phyloP scores from a whole-genome alignment of 148 eudicot species.

The Heliamphora exappendiculata region DNA sequence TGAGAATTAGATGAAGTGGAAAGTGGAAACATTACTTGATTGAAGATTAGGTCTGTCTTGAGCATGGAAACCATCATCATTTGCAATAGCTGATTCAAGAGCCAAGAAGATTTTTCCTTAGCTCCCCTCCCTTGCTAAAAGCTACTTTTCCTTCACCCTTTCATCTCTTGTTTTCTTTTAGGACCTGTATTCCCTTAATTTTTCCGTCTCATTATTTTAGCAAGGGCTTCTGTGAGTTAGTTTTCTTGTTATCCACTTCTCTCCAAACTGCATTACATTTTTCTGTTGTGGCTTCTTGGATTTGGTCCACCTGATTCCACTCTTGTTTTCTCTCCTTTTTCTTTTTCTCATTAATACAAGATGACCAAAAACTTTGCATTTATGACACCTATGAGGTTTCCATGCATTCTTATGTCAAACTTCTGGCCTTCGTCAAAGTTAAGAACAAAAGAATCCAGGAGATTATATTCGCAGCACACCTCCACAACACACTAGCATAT shows the following conservation, averaged over 20 bases:
- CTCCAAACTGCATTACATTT: not conserved
- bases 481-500: not conserved
- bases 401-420: constrained; percentile 6
- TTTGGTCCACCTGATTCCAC: constrained; percentile 5
- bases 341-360: not conserved
- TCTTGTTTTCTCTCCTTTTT: not conserved
- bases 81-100: not conserved
- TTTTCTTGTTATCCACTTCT: not conserved
- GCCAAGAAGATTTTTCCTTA: not conserved
- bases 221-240: not conserved
- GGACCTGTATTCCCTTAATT: not conserved
- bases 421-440: constrained; percentile 5
- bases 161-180: not conserved
- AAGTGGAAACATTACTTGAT: not conserved
- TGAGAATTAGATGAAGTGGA: not conserved
- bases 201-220: not conserved
- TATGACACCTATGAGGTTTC: not conserved
- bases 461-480: not conserved
- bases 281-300: not conserved
- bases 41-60: not conserved
- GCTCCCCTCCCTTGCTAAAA: not conserved
- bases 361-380: not conserved
- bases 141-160: constrained; percentile 4
- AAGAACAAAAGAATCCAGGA: not conserved
- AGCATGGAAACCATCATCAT: too few species aligned